Base-by-base conservation (phyloP, 106 monocot species). In the Ottelia alismoides region DNA sequence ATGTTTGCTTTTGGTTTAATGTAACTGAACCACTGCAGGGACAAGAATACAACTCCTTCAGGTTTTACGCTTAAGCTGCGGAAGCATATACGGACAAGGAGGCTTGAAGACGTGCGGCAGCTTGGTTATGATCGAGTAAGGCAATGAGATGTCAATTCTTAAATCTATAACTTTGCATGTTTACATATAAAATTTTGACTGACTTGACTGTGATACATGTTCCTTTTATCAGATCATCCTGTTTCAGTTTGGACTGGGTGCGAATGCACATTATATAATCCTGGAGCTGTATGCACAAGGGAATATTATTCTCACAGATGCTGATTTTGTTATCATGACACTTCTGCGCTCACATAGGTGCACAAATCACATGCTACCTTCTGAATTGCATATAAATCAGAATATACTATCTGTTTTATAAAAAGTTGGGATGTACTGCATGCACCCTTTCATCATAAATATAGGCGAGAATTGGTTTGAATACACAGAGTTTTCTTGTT, bases 91-190 rank as follows among this genome's bases (percentile, higher is more conserved):
- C 70, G 96, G 2, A 85, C 80, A 31, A 98, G 76, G 67, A 76
- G 96, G 51, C 89, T 98, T 53, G 90, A 98, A 74, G 89, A 98
- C 69, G 82, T 98, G 17, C 78, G 96, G 27, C 89, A 90, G 66
- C 96, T 98, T 27, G 96, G 96, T 63, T 98, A 85, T 61, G 96
- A 98, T 68, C 85, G 96, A 49, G 96, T 98, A 43, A n/a, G n/a
- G n/a, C n/a, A n/a, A n/a, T n/a, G n/a, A n/a, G n/a, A n/a, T n/a
- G n/a, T n/a, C n/a, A n/a, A n/a, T n/a, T n/a, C n/a, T n/a, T n/a
- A n/a, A n/a, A n/a, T n/a, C n/a, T n/a, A n/a, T n/a, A n/a, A n/a
- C n/a, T n/a, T n/a, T n/a, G n/a, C n/a, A n/a, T n/a, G n/a, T n/a
- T n/a, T n/a, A n/a, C n/a, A n/a, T n/a, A n/a, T n/a, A n/a, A n/a